Conservation (phyloP, 306 rosid genomes). For the Mimosa pudica region DNA sequence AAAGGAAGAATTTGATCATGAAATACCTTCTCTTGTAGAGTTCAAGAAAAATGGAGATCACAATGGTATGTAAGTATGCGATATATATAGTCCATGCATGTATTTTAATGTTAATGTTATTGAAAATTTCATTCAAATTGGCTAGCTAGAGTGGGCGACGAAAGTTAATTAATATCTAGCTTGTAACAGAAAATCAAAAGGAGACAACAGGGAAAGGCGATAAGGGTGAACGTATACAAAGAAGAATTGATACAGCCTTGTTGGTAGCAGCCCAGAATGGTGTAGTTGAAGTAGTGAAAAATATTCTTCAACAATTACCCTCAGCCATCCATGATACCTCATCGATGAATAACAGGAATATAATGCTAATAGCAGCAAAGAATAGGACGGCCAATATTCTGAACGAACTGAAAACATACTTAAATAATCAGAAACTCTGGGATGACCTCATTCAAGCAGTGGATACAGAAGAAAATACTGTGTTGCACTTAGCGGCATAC, state of each 20-base stretch:
- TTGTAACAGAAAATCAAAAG: too few species aligned
- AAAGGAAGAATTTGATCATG: too few species aligned
- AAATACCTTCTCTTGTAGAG: too few species aligned
- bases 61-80: too few species aligned
- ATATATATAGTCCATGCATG: too few species aligned
- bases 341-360: neutral
- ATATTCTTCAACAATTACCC: neutral
- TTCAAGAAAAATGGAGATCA: too few species aligned
- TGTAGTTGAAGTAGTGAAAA: neutral
- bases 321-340: neutral
- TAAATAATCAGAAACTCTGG: neutral
- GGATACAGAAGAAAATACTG: neutral
- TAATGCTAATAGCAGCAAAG: slow-evolving; percentile 9
- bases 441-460: neutral
- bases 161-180: too few species aligned
- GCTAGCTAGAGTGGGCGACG: too few species aligned
- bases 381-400: neutral
- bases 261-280: neutral
- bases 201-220: neutral
- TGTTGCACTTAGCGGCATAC: slow-evolving; percentile 25
- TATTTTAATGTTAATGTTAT: too few species aligned
- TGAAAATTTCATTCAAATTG: too few species aligned
- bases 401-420: neutral
- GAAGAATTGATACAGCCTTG: neutral
- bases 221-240: neutral